Conservation (phyloP, 352 stramenopile genomes). For the Pythium monospermum region DNA sequence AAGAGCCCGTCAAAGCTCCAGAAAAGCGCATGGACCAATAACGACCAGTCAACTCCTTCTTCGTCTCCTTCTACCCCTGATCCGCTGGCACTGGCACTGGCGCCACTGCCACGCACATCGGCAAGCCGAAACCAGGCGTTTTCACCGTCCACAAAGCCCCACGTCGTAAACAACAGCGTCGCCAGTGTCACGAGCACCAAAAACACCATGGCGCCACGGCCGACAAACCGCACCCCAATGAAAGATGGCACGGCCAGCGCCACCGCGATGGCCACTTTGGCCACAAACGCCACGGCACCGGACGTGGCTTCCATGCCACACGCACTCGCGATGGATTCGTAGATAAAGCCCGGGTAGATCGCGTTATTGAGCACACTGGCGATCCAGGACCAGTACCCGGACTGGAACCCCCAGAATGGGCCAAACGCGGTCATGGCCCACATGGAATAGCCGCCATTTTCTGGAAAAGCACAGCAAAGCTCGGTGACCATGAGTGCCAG, state of each 20-base stretch:
- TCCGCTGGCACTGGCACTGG: neutral
- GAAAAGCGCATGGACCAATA: conserved; percentile 89
- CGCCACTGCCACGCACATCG: neutral
- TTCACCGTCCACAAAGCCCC: conserved; percentile 19
- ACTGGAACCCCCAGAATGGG: conserved; percentile 66
- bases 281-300: conserved; percentile 18
- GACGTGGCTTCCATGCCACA: conserved; percentile 25
- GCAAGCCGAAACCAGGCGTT: conserved; percentile 28
- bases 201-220: conserved; percentile 23
- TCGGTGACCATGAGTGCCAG: conserved; percentile 88
- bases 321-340: conserved; percentile 15
- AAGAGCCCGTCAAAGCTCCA: conserved; percentile 94
- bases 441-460: conserved; percentile 67
- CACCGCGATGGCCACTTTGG: conserved; percentile 36
- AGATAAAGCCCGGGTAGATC: conserved; percentile 46
- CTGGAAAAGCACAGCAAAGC: conserved; percentile 83
- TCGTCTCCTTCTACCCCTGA: neutral
- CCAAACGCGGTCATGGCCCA: conserved; percentile 90
- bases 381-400: conserved; percentile 72
- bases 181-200: conserved; percentile 22
- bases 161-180: conserved; percentile 37
- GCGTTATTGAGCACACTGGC: conserved; percentile 39
- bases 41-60: conserved; percentile 44
- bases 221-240: conserved; percentile 29
- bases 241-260: conserved; percentile 29